Base-by-base conservation (phyloP, 1,284 basidiomycete species). In the Schizopora paradoxa region DNA sequence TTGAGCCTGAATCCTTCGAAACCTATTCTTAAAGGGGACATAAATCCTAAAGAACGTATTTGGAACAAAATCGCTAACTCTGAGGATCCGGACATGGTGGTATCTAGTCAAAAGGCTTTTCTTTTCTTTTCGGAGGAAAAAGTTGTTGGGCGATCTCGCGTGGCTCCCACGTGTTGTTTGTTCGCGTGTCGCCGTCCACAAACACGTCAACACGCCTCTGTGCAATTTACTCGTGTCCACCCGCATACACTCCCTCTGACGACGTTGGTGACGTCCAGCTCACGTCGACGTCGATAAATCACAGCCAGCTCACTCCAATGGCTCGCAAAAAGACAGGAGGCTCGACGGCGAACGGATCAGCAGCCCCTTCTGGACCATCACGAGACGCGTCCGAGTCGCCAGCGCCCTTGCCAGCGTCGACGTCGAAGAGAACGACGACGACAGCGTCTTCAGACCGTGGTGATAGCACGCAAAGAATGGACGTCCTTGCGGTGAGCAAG, bases 401-500 rank as follows among this genome's bases (percentile, higher is more conserved):
- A 3, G 28, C 34, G 7, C 4, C 43, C 8, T 14, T 27, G 21
- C 6, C 37, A 6, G 21, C 22, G 13, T 11, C 6, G 3, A 16
- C 28, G 4, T 27, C 45, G n/a, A 33, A 7, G 33, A 35, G 38
- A 40, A 37, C 6, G 18, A 22, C 18, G 22, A 10, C 10, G 14
- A 35, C 33, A n/a, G 18, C 33, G 33, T 22, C 18, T 35, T 22
- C 18, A 35, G 10, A n/a, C n/a, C n/a, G n/a, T n/a, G n/a, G n/a
- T n/a, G n/a, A n/a, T n/a, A n/a, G n/a, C n/a, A 35, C 33, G 22
- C 37, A 18, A 26, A 39, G 49, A 7, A 44, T 51, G 14, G 49
- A 51, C 34, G 47, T 51, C 10, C 26, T 51, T 6, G 44, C 49
- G 11, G 49, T 45, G 21, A 51, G 45, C 19, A 38, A 41, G 14